Base-by-base conservation (phyloP, 2,329 filamentous ascomycete genomes). In the Penicillium olsonii region DNA sequence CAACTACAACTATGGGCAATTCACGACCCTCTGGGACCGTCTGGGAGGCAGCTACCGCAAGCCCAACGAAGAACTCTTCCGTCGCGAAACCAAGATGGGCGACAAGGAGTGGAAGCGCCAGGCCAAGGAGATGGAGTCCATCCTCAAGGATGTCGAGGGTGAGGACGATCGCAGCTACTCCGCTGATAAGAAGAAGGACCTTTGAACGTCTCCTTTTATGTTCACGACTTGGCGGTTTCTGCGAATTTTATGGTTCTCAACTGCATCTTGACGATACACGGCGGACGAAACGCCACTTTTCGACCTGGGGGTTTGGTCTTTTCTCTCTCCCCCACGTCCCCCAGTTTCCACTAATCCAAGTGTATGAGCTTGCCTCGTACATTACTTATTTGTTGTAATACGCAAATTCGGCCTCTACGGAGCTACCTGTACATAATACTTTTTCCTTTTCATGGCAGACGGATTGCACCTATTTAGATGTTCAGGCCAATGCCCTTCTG, bases 1-100 rank as follows among this genome's bases (percentile, higher is more conserved):
- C 78, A 88, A 88, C 76, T 90, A 88, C 81, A 96, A 96, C 76
- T 96, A 95, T 65, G 92, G 92, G 53, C 92, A 96, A 72, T 96
- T 92, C 77, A 94, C 89, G 12, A 96, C 92, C 1, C 78, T 95
- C 18, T 96, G 92, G 88, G 92, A 96, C 70, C 85, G 91, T 44
- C 72, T 96, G 20, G 89, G 90, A 49, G 88, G 88, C 53, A 95
- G 88, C 68, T 96, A 96, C 77, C 81, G 89, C 62, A 84, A 87
- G 77, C 92, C 92, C 17, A 92, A 94, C 61, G 82, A 85, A 48
- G 90, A 91, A 73, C 81, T 96, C 60, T 96, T 96, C 77, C 76
- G 85, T 62, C 87, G 86, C 68, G 87, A 94, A 69, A 84, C 83
- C 62, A 96, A 95, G 79, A 92, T 94, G 87, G 87, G 83, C 56